Conservation (phyloP, 345 rosid species). For the Triadica sebifera region DNA sequence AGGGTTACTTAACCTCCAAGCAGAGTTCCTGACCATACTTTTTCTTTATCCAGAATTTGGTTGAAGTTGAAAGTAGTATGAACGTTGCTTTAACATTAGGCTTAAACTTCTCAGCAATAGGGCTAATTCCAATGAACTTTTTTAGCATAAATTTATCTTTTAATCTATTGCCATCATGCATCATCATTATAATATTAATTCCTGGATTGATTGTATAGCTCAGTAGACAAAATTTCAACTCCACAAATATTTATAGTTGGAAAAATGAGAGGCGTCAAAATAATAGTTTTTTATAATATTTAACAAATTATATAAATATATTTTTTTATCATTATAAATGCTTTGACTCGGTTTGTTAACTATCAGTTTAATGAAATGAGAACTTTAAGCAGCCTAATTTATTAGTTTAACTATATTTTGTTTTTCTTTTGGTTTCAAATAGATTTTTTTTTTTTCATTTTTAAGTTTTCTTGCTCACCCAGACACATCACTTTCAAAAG, state of each 20-base stretch:
- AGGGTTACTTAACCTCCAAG: not conserved
- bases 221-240: not conserved
- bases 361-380: not conserved
- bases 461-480: not conserved
- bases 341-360: not conserved
- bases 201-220: not conserved
- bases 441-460: not conserved
- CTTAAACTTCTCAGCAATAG: not conserved
- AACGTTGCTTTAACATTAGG: not conserved
- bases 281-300: not conserved
- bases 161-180: not conserved
- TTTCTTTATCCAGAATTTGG: not conserved
- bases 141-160: not conserved
- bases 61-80: not conserved
- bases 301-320: not conserved
- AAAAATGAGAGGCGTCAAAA: not conserved
- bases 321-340: not conserved
- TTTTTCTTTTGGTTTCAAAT: not conserved
- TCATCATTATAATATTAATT: not conserved
- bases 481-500: slow-evolving; percentile 6
- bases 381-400: not conserved
- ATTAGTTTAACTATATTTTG: not conserved
- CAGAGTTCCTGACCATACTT: not conserved
- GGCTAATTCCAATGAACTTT: not conserved
- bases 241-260: not conserved